A percentile compares a stretch with the other conserved stretches of the same genome.
Conservation (phyloP, 2,329 filamentous ascomycete species). For the Trichophaea hybrida region DNA sequence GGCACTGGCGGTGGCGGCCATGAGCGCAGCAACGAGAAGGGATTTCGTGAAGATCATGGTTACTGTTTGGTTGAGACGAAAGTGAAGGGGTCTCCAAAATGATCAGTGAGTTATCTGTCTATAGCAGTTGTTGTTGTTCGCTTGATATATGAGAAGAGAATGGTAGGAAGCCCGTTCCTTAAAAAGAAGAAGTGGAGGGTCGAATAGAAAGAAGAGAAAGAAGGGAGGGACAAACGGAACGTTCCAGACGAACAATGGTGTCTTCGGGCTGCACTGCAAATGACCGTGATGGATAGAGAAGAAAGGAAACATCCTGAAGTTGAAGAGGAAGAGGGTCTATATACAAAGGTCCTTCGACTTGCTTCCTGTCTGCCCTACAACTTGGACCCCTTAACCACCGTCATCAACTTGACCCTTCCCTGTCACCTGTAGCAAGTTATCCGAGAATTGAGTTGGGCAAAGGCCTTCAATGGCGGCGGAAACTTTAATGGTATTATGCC, state of each 20-base stretch:
- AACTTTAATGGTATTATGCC: no score
- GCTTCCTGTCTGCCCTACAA: no score
- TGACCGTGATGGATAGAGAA: neutral
- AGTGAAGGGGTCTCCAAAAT: neutral
- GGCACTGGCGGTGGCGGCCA: conserved; percentile 41
- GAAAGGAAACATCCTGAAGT: neutral
- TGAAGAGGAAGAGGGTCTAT: neutral
- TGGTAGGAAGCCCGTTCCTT: conserved; percentile 1
- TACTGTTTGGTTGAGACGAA: neutral
- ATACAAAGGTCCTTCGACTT: neutral
- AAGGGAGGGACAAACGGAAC: neutral
- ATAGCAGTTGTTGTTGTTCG: neutral
- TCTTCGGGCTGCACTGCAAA: neutral
- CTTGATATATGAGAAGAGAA: neutral
- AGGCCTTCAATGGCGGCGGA: no score
- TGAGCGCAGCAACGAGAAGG: conserved; percentile 36
- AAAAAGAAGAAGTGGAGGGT: neutral
- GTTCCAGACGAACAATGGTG: neutral
- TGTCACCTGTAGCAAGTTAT: no score
- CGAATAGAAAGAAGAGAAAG: neutral
- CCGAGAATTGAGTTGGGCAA: no score
- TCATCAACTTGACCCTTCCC: no score
- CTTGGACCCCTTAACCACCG: no score
- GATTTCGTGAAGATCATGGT: conserved; percentile 5
- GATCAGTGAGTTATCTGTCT: neutral